Conservation (phyloP, 345 rosid genomes). For the Brassica napus region Da-Ae NC_063434.1:4873501-4874000, state of each 20-base stretch:
- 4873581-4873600: not conserved
- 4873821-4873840: not conserved
- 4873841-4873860: not conserved
- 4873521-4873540: conserved; percentile 44
- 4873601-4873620: not conserved
- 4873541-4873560: conserved; percentile 27
- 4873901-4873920: conserved; percentile 27
- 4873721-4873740: not conserved
- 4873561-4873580: conserved; percentile 18
- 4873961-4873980: conserved; percentile 11
- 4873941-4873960: conserved; percentile 17
- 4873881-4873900: conserved; percentile 22
- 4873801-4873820: not conserved
- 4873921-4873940: conserved; percentile 26
- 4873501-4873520: conserved; percentile 44
- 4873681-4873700: not conserved
- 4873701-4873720: not conserved
- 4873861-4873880: conserved; percentile 37
- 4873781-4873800: not conserved
- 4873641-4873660: not conserved
- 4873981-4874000: not conserved
- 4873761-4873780: conserved; percentile 14
- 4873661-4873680: not conserved
- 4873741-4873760: conserved; percentile 21
- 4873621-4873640: conserved; percentile 8